Base-by-base conservation (phyloP, 306 rosid genomes). In the Medicago lupulina region DNA sequence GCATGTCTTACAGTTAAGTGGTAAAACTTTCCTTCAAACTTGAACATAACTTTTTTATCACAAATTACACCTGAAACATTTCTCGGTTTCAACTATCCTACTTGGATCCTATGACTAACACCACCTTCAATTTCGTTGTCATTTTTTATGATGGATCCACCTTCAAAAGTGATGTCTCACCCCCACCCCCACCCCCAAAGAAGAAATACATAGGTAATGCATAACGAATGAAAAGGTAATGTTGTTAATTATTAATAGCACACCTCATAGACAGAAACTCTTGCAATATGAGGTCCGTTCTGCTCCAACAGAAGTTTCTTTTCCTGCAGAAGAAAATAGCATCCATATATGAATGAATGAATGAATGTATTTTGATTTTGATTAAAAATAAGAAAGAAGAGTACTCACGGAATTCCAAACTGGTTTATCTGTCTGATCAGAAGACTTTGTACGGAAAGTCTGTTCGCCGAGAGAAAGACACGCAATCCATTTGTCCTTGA, bases 401-500 rank as follows among this genome's bases (percentile, higher is more conserved):
- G 81, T 76, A 92, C 98, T 95, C 79, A 95, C 98, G 54, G 97
- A 89, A 68, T 92, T 87, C 98, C 98, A 95, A 71, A 85, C 83
- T 7, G 98, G 98, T 31, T 83, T 87, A 77, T 87, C 90, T 4
- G 98, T 89, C 98, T 81, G 86, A 43, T 90, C 85, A 63, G 98
- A 95, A 47, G 80, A 86, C 34, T 77, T 82, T 1, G 97, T 86
- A 2, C 98, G 98, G 55, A 88, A 95, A 28, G 98, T 87, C 55
- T 95, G 98, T 55, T 95, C 98, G 41, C 98, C 98, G 14, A 92
- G 87, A 16, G 98, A 87, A 54, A 95, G 78, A 44, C 97, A 92
- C 10, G 97, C 97, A 23, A 95, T 87, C 98, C 98, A 95, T 83
- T 85, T 92, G 64, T 95, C 98, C 86, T 90, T 89, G 83, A 95